Conservation (phyloP, 2,329 filamentous ascomycete species). For the Alternaria sp. region DNA sequence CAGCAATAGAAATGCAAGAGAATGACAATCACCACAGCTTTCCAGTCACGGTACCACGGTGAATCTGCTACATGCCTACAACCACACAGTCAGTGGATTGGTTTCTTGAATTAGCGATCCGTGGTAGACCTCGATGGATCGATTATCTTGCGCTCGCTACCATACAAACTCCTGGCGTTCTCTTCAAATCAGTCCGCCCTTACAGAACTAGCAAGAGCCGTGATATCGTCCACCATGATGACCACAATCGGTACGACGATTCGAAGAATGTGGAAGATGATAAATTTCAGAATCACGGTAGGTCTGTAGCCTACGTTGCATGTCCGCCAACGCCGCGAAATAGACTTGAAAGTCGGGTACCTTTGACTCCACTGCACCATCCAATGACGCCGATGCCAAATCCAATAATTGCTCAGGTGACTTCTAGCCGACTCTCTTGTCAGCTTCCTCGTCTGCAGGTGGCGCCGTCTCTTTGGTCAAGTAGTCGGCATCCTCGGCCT, state of each 20-base stretch:
- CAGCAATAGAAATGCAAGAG: background rate
- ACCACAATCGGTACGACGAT: background rate
- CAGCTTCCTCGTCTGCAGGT: conserved; percentile 44
- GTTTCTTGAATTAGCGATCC: background rate
- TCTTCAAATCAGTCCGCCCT: too few relatives aligned
- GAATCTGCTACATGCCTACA: background rate
- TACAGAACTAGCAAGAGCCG: too few relatives aligned
- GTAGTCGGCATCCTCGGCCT: conserved; percentile 89
- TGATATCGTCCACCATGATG: background rate
- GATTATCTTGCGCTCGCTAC: background rate
- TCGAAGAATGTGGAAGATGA: too few relatives aligned
- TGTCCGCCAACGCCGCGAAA: conserved; percentile 3
- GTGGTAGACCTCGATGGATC: background rate
- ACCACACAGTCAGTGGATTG: background rate
- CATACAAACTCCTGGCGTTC: background rate
- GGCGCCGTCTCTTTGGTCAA: conserved; percentile 71
- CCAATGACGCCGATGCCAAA: conserved; percentile 8
- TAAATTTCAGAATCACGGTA: too few relatives aligned
- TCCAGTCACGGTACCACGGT: background rate
- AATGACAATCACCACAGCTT: background rate
- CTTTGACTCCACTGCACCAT: background rate
- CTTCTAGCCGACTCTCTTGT: conserved; percentile 36
- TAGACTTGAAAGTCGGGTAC: background rate
- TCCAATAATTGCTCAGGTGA: background rate
- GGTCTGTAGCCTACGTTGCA: background rate